Evolutionary conservation across 805 yeast species (phyloP), one percentile per base, ranked within the genome.

Genomic region (Hanseniaspora valbyensis): DNA sequence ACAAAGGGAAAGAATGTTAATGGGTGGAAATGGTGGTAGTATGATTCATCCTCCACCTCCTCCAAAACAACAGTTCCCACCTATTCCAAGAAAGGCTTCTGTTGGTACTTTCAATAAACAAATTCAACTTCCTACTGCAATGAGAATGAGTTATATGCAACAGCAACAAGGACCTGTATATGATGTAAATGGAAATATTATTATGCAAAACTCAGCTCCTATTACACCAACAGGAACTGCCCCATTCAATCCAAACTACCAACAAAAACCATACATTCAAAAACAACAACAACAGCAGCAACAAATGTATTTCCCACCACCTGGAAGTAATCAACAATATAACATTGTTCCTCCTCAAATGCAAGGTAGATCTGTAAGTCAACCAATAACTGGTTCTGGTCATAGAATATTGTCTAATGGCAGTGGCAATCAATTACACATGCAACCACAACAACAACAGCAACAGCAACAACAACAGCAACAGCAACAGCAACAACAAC

Each of bases 1-100:
- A 57, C 68, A 65, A 52, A 58, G 63, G 9, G 67, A 65, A 54
- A 62, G 56, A 39, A 40, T 32, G 44, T n/a, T 26, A 22, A 16
- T 12, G 36, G n/a, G n/a, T n/a, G n/a, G n/a, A n/a, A 38, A 25
- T 19, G 41, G 41, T 22, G 44, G 36, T 2, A 26, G 13, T 25
- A 16, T 18, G 13, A 19, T 44, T 19, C 22, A 28, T 38, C 19
- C 33, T 12, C 49, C 37, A 24, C 39, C 26, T 2, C 53, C 53
- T 16, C 53, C 53, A 26, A 45, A 42, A 25, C 53, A 44, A 19
- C 53, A 51, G 19, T 51, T 51, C 29, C 53, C 50, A 13, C 50
- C 53, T 21, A 33, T 44, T 9, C 50, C 53, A 16, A 63, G 57
- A 53, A 56, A 59, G 26, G 57, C 65, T 4, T 57, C 57, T 1